Evolutionary conservation across 2,329 filamentous ascomycete genomes (phyloP).

Genomic region (Colletotrichum spinosum): DNA sequence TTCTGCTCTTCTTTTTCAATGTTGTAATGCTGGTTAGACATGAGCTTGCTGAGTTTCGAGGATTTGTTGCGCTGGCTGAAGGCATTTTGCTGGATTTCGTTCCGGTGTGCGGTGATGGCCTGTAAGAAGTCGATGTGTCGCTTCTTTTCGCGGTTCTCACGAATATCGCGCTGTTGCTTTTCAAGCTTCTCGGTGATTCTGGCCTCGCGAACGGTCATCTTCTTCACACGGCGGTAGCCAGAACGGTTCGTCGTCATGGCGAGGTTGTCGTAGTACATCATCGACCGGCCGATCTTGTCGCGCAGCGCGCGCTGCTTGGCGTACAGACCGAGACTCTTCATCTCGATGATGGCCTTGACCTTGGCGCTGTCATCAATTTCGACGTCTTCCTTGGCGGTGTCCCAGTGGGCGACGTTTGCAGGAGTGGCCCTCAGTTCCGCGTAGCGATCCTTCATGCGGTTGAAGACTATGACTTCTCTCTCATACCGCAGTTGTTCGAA

Average conservation of each 20-base stretch:
- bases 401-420: conserved; percentile 89
- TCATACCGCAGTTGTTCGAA: conserved; percentile 88
- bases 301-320: conserved; percentile 89
- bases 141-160: conserved; percentile 97
- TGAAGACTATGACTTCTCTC: conserved; percentile 88
- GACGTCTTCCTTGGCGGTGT: conserved; percentile 75
- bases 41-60: conserved; percentile 88
- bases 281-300: conserved; percentile 87
- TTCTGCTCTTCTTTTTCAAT: conserved; percentile 99
- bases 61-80: conserved; percentile 77
- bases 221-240: conserved; percentile 94
- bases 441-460: conserved; percentile 87
- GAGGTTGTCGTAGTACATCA: conserved; percentile 95
- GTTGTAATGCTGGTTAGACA: conserved; percentile 90
- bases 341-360: conserved; percentile 91
- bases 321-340: conserved; percentile 90
- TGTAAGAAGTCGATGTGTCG: conserved; percentile 94
- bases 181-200: conserved; percentile 98
- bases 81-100: conserved; percentile 79
- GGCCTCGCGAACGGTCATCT: conserved; percentile 93
- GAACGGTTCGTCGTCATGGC: conserved; percentile 97
- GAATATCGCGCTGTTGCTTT: conserved; percentile 97
- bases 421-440: conserved; percentile 85
- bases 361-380: conserved; percentile 86
- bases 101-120: conserved; percentile 84